These are phyloP conservation scores for Agaricus subrufescens DNA, from an alignment of 768 basidiomycete genomes.

Conservation along the genomic window DNA sequence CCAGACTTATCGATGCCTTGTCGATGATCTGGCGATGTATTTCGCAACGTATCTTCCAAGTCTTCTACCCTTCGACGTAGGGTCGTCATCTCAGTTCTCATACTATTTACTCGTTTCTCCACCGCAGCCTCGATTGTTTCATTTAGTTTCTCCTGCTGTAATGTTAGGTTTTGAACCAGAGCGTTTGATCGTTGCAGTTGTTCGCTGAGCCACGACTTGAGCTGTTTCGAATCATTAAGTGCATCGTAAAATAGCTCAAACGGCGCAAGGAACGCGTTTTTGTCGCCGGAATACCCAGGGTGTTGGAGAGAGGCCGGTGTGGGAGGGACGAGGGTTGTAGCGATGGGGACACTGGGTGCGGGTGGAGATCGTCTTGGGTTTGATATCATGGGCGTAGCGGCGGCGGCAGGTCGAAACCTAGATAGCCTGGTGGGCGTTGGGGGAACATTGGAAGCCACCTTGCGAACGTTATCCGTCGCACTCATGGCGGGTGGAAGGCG, in stretches of 20 bases:
- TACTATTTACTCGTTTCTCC: constrained; percentile 52
- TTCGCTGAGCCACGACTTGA: constrained; percentile 72
- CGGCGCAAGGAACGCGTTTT: constrained; percentile 73
- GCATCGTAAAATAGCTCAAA: constrained; percentile 86
- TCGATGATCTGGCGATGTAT: constrained; percentile 3
- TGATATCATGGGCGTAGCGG: constrained; percentile 21
- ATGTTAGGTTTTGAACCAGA: constrained; percentile 45
- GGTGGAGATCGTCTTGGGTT: constrained; percentile 45
- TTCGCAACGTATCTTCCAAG: constrained; percentile 49
- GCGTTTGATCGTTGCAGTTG: constrained; percentile 63
- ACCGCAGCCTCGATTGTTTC: constrained; percentile 56
- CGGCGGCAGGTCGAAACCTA: constrained; percentile 32
- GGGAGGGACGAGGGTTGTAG: constrained; percentile 59
- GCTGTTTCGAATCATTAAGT: constrained; percentile 71
- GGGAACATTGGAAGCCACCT: constrained; percentile 58
- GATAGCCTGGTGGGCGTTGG: constrained; percentile 67
- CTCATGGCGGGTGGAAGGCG: constrained; percentile 51
- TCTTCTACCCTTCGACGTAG: constrained; percentile 65
- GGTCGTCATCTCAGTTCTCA: constrained; percentile 58
- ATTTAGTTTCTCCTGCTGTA: constrained; percentile 61
- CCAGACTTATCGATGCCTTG: constrained; percentile 7
- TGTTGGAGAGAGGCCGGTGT: constrained; percentile 65
- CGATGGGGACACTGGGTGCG: constrained; percentile 62
- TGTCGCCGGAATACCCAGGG: constrained; percentile 57
- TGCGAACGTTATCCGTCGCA: constrained; percentile 37